Evolutionary conservation across 768 basidiomycete genomes (phyloP).

Genomic region (Gloeopeniophorella convolvens): DNA sequence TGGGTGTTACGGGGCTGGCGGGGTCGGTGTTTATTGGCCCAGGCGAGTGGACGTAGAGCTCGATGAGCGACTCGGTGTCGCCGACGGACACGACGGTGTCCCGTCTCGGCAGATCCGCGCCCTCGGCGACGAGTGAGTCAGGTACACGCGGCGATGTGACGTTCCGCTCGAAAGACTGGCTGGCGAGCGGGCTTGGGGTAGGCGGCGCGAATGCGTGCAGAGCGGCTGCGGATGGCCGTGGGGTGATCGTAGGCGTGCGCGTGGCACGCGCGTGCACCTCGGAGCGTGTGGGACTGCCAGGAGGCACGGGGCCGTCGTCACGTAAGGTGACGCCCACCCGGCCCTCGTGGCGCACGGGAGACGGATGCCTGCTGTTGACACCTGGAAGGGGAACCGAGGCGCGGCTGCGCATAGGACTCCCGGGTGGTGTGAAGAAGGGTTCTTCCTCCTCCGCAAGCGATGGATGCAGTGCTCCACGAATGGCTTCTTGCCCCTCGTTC

Average conservation of each 20-base stretch:
- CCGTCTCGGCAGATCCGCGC: neutral
- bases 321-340: constrained; percentile 9
- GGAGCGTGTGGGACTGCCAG: constrained; percentile 5
- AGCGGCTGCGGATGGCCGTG: constrained; percentile 1
- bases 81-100: constrained; percentile 14
- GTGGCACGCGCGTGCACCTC: constrained; percentile 2
- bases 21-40: neutral
- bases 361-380: constrained; percentile 9
- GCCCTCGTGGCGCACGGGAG: constrained; percentile 14
- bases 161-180: constrained; percentile 13
- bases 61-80: constrained; percentile 18
- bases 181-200: constrained; percentile 20
- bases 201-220: constrained; percentile 16
- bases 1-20: neutral
- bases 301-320: constrained; percentile 12
- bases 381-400: constrained; percentile 1
- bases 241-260: constrained; percentile 6
- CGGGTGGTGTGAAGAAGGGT: constrained; percentile 15
- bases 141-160: neutral
- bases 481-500: constrained; percentile 1
- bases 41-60: constrained; percentile 19
- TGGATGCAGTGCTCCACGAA: neutral
- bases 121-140: neutral
- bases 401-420: constrained; percentile 10
- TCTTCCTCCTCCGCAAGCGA: constrained; percentile 17